Conservation (phyloP, 495 filamentous ascomycete species). For the Penicillium alfredii region DNA sequence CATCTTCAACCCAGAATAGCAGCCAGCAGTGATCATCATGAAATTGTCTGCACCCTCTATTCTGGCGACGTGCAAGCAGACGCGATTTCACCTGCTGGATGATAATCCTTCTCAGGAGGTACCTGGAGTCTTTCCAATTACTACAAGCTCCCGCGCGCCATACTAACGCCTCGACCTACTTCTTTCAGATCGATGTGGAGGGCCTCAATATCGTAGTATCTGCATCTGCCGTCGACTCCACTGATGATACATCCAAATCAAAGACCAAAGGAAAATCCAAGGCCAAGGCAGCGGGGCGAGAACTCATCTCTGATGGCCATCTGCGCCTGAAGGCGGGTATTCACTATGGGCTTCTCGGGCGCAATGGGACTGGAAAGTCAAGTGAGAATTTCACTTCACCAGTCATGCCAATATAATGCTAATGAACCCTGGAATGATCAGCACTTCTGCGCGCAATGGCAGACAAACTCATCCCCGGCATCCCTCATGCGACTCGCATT, state of each 20-base stretch:
- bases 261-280: conserved; percentile 50
- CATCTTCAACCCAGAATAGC: background rate
- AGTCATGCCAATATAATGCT: no score
- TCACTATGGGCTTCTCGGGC: conserved; percentile 67
- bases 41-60: conserved; percentile 24
- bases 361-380: conserved; percentile 77
- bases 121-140: conserved; percentile 1
- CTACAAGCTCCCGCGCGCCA: no score
- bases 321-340: conserved; percentile 63
- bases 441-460: conserved; percentile 68
- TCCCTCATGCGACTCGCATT: conserved; percentile 61
- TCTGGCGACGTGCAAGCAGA: conserved; percentile 44
- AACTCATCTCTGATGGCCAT: conserved; percentile 63
- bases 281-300: conserved; percentile 48
- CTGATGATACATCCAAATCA: conserved; percentile 26
- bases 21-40: conserved; percentile 6
- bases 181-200: conserved; percentile 57
- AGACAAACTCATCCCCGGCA: conserved; percentile 72
- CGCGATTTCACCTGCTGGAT: conserved; percentile 40
- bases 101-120: conserved; percentile 39
- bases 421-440: no score
- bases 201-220: conserved; percentile 58
- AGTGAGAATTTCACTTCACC: conserved; percentile 43
- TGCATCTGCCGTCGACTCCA: conserved; percentile 25
- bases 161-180: background rate